Base-by-base conservation (phyloP, 2,329 filamentous ascomycete species). In the Apiospora malaysiana region DNA sequence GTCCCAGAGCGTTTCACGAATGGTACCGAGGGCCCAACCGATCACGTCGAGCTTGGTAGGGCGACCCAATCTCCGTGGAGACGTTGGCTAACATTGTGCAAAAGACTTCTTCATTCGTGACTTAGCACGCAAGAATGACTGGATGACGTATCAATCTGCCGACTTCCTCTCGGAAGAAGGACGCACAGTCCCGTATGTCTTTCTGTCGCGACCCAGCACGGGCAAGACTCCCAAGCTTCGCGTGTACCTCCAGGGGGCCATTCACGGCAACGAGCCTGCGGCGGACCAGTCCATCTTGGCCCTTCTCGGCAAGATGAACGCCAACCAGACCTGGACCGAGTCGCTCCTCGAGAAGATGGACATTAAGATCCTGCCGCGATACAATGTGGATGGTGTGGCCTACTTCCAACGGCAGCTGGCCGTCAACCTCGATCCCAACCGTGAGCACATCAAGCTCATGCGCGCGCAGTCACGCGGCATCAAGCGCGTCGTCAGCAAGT, bases 111-210 rank as follows among this genome's bases (percentile, higher is more conserved):
- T 78, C 63, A 69, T 79, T 9, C 75, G 71, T 27, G 74, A 71
- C 2, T 76, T 80, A 21, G 74, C 78, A n/a, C 68, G 70, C n/a
- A 72, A 70, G 27, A 79, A 79, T 40, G 71, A 76, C 27, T 79
- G 78, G 77, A 71, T 77, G 47, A 71, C 72, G 40, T 79, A 80
- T 66, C 74, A 77, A 40, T 49, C 74, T 9, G 75, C 76, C 7
- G 71, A 74, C 23, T 79, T 78, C 73, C 75, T 75, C n/a, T 79
- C 78, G 4, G 78, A 80, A 65, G 77, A 78, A 70, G 76, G 75
- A 16, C 76, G 76, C 42, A 32, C 74, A 21, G 75, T 77, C 40
- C 77, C 77, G 0, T 77, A 77, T 25, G 72, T 77, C 1, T 71
- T 73, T 46, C 69, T 78, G 42, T 78, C 77, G 14, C 66, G 12